Percentiles rank a stretch among this genome's conserved stretches.
phyloP scores from a whole-genome alignment of 495 filamentous ascomycete species.

The Podospora comata region DNA sequence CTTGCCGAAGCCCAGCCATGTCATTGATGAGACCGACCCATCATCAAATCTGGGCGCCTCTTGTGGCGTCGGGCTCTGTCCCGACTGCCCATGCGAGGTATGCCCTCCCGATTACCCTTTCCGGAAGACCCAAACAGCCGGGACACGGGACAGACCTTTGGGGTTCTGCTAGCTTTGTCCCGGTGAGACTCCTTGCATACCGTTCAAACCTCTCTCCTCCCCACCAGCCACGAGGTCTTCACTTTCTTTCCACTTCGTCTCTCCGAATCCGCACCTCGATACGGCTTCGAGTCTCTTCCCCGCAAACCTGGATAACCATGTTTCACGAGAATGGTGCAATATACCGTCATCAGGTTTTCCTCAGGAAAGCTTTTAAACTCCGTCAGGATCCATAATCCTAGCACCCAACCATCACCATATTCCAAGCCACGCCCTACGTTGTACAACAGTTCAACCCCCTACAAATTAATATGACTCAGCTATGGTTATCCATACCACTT shows the following conservation, averaged over 20 bases:
- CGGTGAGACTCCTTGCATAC: neutral
- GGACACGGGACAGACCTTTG: neutral
- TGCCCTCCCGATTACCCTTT: neutral
- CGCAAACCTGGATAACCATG: no score
- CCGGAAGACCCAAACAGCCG: neutral
- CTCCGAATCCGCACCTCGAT: no score
- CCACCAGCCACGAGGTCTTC: no score
- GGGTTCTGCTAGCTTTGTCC: neutral
- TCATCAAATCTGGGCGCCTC: neutral
- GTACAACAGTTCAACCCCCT: neutral
- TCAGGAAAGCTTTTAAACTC: neutral
- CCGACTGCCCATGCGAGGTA: neutral
- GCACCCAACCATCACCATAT: neutral
- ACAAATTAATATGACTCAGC: neutral
- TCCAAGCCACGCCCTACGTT: neutral
- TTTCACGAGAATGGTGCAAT: no score
- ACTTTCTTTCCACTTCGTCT: no score
- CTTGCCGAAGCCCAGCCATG: neutral
- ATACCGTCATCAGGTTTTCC: no score
- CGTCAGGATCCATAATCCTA: neutral
- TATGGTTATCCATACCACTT: neutral
- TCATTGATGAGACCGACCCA: neutral
- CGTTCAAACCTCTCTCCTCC: neutral
- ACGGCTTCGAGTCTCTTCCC: no score
- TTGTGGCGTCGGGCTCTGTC: neutral